A percentile compares a stretch with the other conserved stretches of the same genome.
phyloP scores from a whole-genome alignment of 1,139 yeast genomes.

The Yamadazyma dendronema region DNA sequence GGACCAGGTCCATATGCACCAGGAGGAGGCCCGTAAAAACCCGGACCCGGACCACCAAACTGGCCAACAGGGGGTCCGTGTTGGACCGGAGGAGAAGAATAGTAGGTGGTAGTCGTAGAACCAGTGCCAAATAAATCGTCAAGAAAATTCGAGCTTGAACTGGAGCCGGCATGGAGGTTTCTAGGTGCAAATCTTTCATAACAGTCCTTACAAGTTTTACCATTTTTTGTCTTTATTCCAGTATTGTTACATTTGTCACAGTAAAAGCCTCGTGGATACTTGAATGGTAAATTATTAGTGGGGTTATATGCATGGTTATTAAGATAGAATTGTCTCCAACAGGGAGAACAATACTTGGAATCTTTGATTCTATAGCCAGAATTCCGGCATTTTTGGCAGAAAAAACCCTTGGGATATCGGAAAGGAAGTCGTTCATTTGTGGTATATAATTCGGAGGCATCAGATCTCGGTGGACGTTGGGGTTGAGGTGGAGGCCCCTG shows the following conservation, averaged over 20 bases:
- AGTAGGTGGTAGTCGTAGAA: conserved; percentile 16
- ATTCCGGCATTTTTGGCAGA: conserved; percentile 41
- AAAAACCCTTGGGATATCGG: conserved; percentile 34
- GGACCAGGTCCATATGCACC: conserved; percentile 5
- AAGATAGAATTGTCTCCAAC: conserved; percentile 37
- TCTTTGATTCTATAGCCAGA: conserved; percentile 35
- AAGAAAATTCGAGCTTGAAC: not conserved
- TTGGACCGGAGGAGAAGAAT: conserved; percentile 11
- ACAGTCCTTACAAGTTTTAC: conserved; percentile 68
- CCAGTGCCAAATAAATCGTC: conserved; percentile 6
- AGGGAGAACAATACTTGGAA: conserved; percentile 31
- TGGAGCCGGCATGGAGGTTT: conserved; percentile 18
- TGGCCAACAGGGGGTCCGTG: too few species aligned
- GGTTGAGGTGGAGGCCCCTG: conserved; percentile 11
- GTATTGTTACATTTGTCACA: conserved; percentile 78
- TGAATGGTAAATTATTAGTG: conserved; percentile 35
- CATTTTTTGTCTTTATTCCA: conserved; percentile 64
- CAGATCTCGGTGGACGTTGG: conserved; percentile 7
- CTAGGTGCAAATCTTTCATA: conserved; percentile 63
- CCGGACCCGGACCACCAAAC: not conserved
- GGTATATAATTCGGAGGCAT: conserved; percentile 24
- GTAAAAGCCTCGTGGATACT: conserved; percentile 58
- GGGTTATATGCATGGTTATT: conserved; percentile 37
- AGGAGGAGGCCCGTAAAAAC: conserved; percentile 2
- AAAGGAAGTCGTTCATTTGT: conserved; percentile 54